Base-by-base conservation (phyloP, 768 basidiomycete genomes). In the Pulveroboletus sp. region DNA sequence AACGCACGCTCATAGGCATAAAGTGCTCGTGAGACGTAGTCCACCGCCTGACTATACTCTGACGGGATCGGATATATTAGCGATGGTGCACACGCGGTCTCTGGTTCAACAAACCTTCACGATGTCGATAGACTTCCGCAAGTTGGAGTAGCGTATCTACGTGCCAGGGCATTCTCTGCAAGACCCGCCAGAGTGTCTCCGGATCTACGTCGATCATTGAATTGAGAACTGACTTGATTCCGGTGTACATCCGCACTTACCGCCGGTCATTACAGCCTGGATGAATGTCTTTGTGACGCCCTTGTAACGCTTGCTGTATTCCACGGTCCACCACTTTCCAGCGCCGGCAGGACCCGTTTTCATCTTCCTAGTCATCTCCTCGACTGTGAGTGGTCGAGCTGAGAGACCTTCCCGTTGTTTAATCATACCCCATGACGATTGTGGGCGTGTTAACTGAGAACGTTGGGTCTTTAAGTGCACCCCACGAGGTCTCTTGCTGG, bases 1-100 rank as follows among this genome's bases (percentile, higher is more conserved):
- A 97, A 89, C 10, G 89, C 83, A 11, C 93, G 82, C 60, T 97
- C 94, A 54, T 94, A 96, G 0, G 93, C 84, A 70, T 94, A 97
- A 14, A 99, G 67, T 0, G 94, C 89, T n/a, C 93, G 81, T 49
- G 92, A 88, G n/a, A 93, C 82, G 59, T 82, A 91, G 53, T 96
- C 93, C 4, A 89, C 82, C 0, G 92, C 90, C 46, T 84, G 81
- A 33, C 84, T 76, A 59, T 93, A 82, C 62, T 96, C 93, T 91
- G 47, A 33, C 21, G 54, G 11, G 31, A 31, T 35, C n/a, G 13
- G 18, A 39, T 39, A 31, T 45, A 36, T 53, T 8, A 54, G 43
- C 9, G 8, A 51, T 36, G 18, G 37, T 11, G 8, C 27, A 31
- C 14, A 33, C 17, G 15, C 15, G 24, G 10, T 11, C 36, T 13